Evolutionary conservation across 768 basidiomycete species (phyloP).

Genomic region (Rhizopogon sp.): DNA sequence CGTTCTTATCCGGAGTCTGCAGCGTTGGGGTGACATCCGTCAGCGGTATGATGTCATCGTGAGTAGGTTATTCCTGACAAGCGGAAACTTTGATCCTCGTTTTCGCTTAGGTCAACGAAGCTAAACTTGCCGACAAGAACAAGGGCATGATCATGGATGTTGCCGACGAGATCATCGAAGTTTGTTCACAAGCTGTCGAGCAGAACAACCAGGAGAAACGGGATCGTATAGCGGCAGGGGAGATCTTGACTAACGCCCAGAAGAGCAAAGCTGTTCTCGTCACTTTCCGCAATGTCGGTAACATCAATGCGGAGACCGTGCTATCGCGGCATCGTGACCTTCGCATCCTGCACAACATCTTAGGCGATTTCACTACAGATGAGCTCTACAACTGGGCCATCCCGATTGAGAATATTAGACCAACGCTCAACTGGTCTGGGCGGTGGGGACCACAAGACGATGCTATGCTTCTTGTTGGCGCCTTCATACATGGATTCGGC

Average conservation of each 20-base stretch:
- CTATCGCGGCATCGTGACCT: slow-evolving; percentile 87
- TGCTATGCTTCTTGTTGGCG: slow-evolving; percentile 90
- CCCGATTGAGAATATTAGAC: slow-evolving; percentile 90
- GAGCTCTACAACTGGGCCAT: slow-evolving; percentile 82
- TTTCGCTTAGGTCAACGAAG: slow-evolving; percentile 68
- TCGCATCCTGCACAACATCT: slow-evolving; percentile 78
- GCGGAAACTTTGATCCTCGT: neutral
- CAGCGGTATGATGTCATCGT: slow-evolving; percentile 93
- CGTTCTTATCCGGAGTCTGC: slow-evolving; percentile 89
- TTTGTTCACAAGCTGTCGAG: slow-evolving; percentile 78
- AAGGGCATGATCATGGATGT: slow-evolving; percentile 86
- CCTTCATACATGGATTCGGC: slow-evolving; percentile 90
- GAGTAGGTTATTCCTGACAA: slow-evolving; percentile 28
- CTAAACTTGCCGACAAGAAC: slow-evolving; percentile 93
- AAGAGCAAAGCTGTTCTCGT: slow-evolving; percentile 98
- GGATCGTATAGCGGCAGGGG: slow-evolving; percentile 69
- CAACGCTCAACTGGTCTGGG: slow-evolving; percentile 94
- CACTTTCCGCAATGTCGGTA: slow-evolving; percentile 81
- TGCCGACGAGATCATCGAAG: slow-evolving; percentile 87
- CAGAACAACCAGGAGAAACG: slow-evolving; percentile 82
- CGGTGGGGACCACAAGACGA: slow-evolving; percentile 93
- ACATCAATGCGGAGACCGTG: slow-evolving; percentile 97
- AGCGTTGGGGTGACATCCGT: slow-evolving; percentile 97
- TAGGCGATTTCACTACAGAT: slow-evolving; percentile 53
- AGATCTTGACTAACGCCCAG: slow-evolving; percentile 86